Base-by-base conservation (phyloP, 2,329 filamentous ascomycete genomes). In the Rutstroemia sp. region DNA sequence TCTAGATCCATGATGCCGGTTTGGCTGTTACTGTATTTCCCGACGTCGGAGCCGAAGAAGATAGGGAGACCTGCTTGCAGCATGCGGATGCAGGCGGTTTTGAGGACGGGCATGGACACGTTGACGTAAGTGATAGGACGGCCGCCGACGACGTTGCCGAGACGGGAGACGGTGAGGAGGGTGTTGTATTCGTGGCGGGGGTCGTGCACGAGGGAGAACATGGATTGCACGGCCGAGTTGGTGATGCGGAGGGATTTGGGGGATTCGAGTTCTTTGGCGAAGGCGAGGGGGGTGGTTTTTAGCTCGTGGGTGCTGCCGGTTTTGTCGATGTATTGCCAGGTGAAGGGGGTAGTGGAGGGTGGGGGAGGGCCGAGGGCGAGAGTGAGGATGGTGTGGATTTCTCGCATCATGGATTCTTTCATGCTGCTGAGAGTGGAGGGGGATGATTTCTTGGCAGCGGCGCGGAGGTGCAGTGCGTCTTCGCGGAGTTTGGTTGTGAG, bases 21-120 rank as follows among this genome's bases (percentile, higher is more conserved):
- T 1, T 64, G 65, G 0, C 73, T 75, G 68, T 92, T 85, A 56
- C 82, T 87, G 71, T 87, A 92, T 70, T 95, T 88, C 60, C 89
- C 90, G 0, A 95, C 90, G 65, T 96, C 91, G 51, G 82, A 87
- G 56, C 91, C 91, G 69, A 96, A 95, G 78, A 95, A 95, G 51
- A 95, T 81, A 9, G 91, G 90, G 5, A 89, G 73, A 1, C 89
- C 89, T 10, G 84, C 83, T 67, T 83, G 81, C 49, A 95, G 80
- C 88, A 91, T 94, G 30, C 80, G 76, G 49, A 95, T 82, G 64
- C 86, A 88, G 0, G 87, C 84, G 0, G 74, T 68, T 72, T 95
- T 95, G 63, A 95, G 83, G 0, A 80, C 75, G 1, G 71, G 61
- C 77, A 91, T 91, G 58, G 85, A 78, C 16, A 94, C 89, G 68